A percentile compares a stretch with the other conserved stretches of the same genome.
These are phyloP conservation scores for Colletotrichum coccodes DNA, from an alignment of 2,329 filamentous ascomycete genomes.

Conservation along the genomic window DNA sequence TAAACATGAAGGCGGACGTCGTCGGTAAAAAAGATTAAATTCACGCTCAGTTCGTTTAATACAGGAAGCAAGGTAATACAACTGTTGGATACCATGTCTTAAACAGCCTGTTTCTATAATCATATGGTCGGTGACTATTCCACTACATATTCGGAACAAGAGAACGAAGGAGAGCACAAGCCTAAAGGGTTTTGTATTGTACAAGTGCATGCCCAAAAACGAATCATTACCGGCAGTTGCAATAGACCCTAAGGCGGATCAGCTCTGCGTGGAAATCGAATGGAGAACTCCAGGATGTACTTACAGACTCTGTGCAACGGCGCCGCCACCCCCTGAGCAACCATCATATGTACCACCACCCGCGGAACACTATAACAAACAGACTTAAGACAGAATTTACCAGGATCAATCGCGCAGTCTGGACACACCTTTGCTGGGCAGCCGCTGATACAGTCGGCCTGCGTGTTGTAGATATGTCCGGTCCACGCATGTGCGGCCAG, in stretches of 20 bases:
- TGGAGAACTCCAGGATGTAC: not conserved
- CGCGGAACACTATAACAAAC: not conserved
- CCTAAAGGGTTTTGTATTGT: no score
- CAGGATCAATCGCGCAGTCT: no score
- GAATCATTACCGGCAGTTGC: not conserved
- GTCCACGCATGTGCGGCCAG: not conserved
- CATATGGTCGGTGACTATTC: no score
- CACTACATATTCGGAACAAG: no score
- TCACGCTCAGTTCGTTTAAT: no score
- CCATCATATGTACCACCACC: not conserved
- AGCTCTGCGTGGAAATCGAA: not conserved
- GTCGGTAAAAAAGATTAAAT: no score
- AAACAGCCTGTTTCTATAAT: no score
- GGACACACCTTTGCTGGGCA: not conserved
- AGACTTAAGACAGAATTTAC: not conserved
- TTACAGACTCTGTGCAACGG: not conserved
- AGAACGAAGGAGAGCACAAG: no score
- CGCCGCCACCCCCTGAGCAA: not conserved
- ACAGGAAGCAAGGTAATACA: no score
- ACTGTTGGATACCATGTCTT: no score
- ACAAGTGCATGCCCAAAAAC: no score
- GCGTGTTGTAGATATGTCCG: not conserved
- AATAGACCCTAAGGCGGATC: not conserved
- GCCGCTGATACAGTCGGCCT: not conserved
- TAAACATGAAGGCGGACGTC: no score